Evolutionary conservation across 1,139 yeast species (phyloP).

Genomic region (Geotrichum europaeum): DNA sequence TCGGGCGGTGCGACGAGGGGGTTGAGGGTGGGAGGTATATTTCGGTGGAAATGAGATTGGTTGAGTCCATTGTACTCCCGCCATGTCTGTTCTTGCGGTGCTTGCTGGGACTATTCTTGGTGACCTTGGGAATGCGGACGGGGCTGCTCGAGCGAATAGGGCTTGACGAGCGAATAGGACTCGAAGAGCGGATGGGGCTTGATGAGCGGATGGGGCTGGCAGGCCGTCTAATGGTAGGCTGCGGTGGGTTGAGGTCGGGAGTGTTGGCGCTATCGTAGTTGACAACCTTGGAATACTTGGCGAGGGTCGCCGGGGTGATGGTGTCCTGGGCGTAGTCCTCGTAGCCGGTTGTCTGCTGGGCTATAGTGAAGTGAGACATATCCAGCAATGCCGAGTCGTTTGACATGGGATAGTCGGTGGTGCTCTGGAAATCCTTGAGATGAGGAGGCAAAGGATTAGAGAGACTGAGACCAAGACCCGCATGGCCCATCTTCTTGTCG

Average conservation of each 20-base stretch:
- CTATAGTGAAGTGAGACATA: constrained; percentile 14
- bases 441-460: constrained; percentile 4
- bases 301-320: constrained; percentile 27
- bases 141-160: constrained; percentile 9
- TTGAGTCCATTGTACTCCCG: constrained; percentile 15
- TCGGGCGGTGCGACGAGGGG: constrained; percentile 14
- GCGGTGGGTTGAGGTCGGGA: constrained; percentile 8
- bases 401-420: neutral
- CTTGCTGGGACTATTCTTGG: constrained; percentile 13
- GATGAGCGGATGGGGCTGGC: neutral
- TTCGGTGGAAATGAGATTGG: constrained; percentile 15
- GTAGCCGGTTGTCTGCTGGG: constrained; percentile 1
- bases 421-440: neutral
- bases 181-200: constrained; percentile 2
- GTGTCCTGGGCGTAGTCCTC: constrained; percentile 20
- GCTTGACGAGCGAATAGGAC: constrained; percentile 9
- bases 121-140: constrained; percentile 12
- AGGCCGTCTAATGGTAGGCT: constrained; percentile 10
- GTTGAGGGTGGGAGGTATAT: constrained; percentile 20
- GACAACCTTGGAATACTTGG: constrained; percentile 27
- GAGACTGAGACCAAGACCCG: constrained; percentile 12
- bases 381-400: constrained; percentile 7
- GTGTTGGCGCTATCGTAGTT: constrained; percentile 7
- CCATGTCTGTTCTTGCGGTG: constrained; percentile 13
- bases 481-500: constrained; percentile 4